Percentiles rank a stretch among this genome's conserved stretches.
phyloP scores from a whole-genome alignment of 2,329 filamentous ascomycete species.

The Keithomyces neogunnii region DNA sequence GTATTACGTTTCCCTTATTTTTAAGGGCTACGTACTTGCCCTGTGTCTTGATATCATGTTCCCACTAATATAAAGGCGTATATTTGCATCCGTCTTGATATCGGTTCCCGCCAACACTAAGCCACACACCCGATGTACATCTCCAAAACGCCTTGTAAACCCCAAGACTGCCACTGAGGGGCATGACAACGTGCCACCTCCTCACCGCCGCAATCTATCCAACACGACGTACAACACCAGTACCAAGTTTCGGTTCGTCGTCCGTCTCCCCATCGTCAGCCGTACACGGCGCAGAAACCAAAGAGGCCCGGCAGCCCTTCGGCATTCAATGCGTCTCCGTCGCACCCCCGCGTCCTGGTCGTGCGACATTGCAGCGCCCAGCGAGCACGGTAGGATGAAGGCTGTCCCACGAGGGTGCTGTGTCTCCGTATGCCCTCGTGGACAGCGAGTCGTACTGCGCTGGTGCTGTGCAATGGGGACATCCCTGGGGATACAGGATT shows the following conservation, averaged over 20 bases:
- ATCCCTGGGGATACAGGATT: background rate
- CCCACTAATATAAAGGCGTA: too few relatives aligned
- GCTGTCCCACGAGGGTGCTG: background rate
- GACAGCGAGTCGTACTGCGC: background rate
- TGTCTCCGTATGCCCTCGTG: background rate
- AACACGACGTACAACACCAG: background rate
- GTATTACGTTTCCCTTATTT: too few relatives aligned
- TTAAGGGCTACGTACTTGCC: too few relatives aligned
- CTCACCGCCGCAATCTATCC: background rate
- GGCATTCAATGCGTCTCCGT: background rate
- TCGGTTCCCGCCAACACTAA: too few relatives aligned
- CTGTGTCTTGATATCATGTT: too few relatives aligned
- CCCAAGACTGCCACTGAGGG: too few relatives aligned
- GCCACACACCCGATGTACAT: too few relatives aligned
- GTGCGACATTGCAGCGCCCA: background rate
- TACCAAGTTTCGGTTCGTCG: background rate
- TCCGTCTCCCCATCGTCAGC: background rate
- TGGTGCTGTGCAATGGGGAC: background rate
- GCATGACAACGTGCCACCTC: background rate
- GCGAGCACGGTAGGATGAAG: background rate
- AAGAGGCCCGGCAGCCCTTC: background rate
- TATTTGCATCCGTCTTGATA: too few relatives aligned
- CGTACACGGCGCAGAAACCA: background rate
- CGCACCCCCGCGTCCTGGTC: background rate
- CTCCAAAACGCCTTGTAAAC: too few relatives aligned